These are phyloP conservation scores for Haematococcus sp. DNA, from an alignment of 139 green algal species.

Conservation along the genomic window DNA sequence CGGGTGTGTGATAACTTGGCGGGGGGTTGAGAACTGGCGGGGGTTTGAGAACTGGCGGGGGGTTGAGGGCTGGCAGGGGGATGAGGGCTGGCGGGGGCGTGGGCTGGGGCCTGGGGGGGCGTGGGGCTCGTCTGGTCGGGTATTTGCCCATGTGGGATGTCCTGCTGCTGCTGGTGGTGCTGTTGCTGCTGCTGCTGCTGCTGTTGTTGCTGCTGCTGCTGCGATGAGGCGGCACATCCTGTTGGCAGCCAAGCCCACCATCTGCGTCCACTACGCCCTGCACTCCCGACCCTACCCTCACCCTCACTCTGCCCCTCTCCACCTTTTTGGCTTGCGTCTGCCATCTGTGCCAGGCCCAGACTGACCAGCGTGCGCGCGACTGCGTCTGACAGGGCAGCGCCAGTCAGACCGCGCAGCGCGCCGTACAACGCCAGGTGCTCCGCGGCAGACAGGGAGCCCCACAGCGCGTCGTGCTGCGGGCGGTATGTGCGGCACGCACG, in stretches of 20 bases:
- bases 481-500: neutral
- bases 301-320: neutral
- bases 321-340: neutral
- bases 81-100: no score
- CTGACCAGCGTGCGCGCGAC: slow-evolving; percentile 14
- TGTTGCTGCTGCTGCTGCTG: neutral
- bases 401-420: slow-evolving; percentile 31
- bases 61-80: no score
- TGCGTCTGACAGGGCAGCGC: slow-evolving; percentile 1
- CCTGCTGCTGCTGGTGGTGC: no score
- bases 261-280: neutral
- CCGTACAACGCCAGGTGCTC: slow-evolving; percentile 62
- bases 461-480: slow-evolving; percentile 84
- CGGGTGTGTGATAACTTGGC: no score
- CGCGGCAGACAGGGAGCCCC: slow-evolving; percentile 62
- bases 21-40: no score
- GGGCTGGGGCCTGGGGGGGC: no score
- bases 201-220: neutral
- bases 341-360: neutral
- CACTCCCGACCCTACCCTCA: neutral
- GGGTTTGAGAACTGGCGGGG: neutral
- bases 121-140: no score
- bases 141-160: no score
- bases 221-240: neutral
- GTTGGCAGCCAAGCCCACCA: neutral